Evolutionary conservation across 2,329 filamentous ascomycete species (phyloP), one percentile per base, ranked within the genome.

Genomic region (Cercospora nicotianae): DNA sequence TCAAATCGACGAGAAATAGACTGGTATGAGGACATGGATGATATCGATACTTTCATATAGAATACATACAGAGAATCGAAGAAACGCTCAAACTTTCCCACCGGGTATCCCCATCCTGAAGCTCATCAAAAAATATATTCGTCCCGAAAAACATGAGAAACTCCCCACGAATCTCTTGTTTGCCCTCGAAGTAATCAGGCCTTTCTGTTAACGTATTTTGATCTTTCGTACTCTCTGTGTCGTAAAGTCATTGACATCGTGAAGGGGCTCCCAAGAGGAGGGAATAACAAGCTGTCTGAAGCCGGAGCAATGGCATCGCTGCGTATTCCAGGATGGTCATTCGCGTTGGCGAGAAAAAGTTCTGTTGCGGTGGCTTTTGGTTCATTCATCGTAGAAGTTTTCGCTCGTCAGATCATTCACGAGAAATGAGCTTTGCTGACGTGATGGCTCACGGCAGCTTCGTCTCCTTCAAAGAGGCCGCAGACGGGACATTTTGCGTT

Each of bases 361-460:
- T 42, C 36, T 42, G 36, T 9, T 42, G 7, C n/a, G 42, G 1
- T 18, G 42, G 3, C 10, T 20, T 48, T 48, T 3, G 6, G 1
- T 48, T 23, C 10, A 13, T 23, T 51, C 23, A 26, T 26, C 23
- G 23, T 26, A 2, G 23, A 26, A 3, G 4, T 26, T 26, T 26
- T 26, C n/a, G 23, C 23, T 26, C 23, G 23, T 26, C 23, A 26
- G n/a, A 2, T 26, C 23, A 26, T 26, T 26, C 23, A 26, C 23
- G 23, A 60, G 63, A 77, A 77, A 67, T 77, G 76, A 42, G 71
- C 68, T 59, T 72, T 74, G 26, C 65, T 72, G 33, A 77, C 76
- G 71, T 77, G 76, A 73, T 76, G 74, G 59, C 68, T 75, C n/a
- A 77, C 72, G 42, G 76, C 76, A n/a, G 72, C 71, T 64, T 76